Base-by-base conservation (phyloP, 148 eudicot species). In the Camellia sinensis region DNA sequence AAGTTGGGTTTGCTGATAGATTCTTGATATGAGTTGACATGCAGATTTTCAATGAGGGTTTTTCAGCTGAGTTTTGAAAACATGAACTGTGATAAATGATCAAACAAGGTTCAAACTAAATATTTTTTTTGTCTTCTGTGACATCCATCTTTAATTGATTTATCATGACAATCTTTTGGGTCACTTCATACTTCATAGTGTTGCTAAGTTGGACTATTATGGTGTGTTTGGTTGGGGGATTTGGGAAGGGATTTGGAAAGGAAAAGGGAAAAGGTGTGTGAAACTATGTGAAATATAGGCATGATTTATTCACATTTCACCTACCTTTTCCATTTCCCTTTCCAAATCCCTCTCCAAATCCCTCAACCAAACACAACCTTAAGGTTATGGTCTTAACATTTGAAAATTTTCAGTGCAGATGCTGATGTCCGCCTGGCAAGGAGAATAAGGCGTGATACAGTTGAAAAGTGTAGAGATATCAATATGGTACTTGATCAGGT, bases 391-490 rank as follows among this genome's bases (percentile, higher is more conserved):
- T 84, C 81, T 86, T 90, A 79, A 82, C 85, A 80, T 87, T 78
- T 69, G 76, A 76, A 75, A 62, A 68, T 84, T 78, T 84, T 80
- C 86, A 87, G 85, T 88, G 92, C 97, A 94, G 98, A 94, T 91
- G 91, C 98, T 89, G 98, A 94, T 89, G 94, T 94, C 52, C 90
- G 98, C 80, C 83, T 94, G 78, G 98, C 98, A 67, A 92, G 98
- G 88, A 91, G 98, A 87, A 90, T 94, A 86, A 89, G 93, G 73
- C 94, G 98, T 65, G 98, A 94, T 84, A 94, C 94, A 53, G 92
- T 71, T 74, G 93, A 94, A 78, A 94, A 91, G 89, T 82, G 87
- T 73, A 92, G 98, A 87, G 93, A 92, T 80, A 94, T 92, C 73
- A 89, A 87, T 29, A 88, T 64, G 77, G 93, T 94, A 44, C 89